phyloP scores from a whole-genome alignment of 768 basidiomycete species.

The Mycena maculata region DNA sequence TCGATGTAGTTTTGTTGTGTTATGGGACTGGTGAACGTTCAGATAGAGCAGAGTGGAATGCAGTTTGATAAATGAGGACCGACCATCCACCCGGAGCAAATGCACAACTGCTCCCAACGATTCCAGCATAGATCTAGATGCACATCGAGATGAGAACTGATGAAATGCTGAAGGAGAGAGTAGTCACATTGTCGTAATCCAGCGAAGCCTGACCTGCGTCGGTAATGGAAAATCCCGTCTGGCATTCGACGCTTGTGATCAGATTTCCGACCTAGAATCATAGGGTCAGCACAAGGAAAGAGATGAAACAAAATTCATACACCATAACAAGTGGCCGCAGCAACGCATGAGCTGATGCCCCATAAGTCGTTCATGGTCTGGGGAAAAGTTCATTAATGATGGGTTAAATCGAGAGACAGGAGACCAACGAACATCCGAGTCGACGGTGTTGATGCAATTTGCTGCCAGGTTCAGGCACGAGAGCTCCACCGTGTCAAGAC shows the following conservation, averaged over 20 bases:
- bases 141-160: not conserved
- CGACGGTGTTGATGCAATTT: conserved; percentile 22
- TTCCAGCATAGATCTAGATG: conserved; percentile 26
- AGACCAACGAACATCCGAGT: conserved; percentile 9
- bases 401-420: not conserved
- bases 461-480: conserved; percentile 29
- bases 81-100: conserved; percentile 30
- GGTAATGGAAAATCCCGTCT: conserved; percentile 21
- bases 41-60: conserved; percentile 9
- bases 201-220: conserved; percentile 21
- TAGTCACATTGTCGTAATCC: conserved; percentile 19
- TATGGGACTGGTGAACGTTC: conserved; percentile 25
- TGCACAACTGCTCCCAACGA: conserved; percentile 38
- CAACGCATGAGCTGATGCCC: conserved; percentile 29
- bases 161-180: not conserved
- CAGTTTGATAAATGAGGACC: conserved; percentile 12
- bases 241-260: conserved; percentile 31
- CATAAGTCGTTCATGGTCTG: conserved; percentile 28
- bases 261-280: conserved; percentile 25
- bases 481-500: conserved; percentile 26
- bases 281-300: not conserved
- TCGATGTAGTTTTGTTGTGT: conserved; percentile 39
- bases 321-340: conserved; percentile 34
- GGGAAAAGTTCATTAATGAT: not conserved
- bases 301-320: not conserved